Conservation (phyloP, 1,284 basidiomycete genomes). For the Microbotryum intermedium region DNA sequence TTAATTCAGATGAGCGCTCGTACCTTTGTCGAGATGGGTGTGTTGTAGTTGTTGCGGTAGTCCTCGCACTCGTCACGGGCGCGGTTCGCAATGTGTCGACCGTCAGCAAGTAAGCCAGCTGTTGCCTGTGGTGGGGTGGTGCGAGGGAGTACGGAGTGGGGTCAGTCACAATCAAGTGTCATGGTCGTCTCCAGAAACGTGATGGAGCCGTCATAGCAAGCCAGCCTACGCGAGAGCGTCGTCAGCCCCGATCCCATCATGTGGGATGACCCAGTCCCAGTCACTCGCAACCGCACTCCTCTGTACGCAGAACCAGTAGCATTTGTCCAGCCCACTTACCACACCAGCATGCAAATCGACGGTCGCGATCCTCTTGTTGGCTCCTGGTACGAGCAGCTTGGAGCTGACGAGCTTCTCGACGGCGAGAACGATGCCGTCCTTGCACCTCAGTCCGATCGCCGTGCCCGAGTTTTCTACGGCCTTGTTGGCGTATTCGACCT, state of each 20-base stretch:
- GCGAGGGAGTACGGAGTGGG: not conserved
- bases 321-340: slow-evolving; percentile 47
- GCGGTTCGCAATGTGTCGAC: slow-evolving; percentile 75
- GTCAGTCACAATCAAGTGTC: too few species aligned
- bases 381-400: slow-evolving; percentile 87
- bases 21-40: slow-evolving; percentile 74
- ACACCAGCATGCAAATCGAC: slow-evolving; percentile 89
- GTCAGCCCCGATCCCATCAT: too few species aligned
- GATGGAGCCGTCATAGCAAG: too few species aligned
- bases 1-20: slow-evolving; percentile 28
- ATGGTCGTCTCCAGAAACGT: too few species aligned
- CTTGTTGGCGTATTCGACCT: slow-evolving; percentile 98
- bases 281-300: too few species aligned
- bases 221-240: too few species aligned
- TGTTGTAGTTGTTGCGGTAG: slow-evolving; percentile 66
- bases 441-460: slow-evolving; percentile 58
- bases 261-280: too few species aligned
- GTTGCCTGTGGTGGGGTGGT: slow-evolving; percentile 54
- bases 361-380: slow-evolving; percentile 86
- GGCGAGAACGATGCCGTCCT: slow-evolving; percentile 86
- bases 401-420: slow-evolving; percentile 98
- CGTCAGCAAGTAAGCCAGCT: slow-evolving; percentile 89
- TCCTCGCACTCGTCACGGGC: slow-evolving; percentile 76
- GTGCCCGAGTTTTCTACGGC: slow-evolving; percentile 95
- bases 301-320: not conserved